These are phyloP conservation scores for Apophysomyces elegans DNA, from an alignment of 371 early-diverging fungal species.

Conservation along the genomic window DNA sequence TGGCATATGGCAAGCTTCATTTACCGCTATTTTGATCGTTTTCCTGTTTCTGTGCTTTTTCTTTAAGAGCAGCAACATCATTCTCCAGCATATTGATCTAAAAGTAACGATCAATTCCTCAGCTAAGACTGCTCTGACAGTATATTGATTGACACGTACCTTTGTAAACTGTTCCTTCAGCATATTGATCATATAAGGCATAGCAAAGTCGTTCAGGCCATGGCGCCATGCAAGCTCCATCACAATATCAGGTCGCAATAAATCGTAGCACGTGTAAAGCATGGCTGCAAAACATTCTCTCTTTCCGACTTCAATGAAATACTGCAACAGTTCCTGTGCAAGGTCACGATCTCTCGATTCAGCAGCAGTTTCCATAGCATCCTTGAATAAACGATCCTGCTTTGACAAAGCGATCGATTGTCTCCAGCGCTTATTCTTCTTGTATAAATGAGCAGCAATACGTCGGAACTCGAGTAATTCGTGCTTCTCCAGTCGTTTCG, in stretches of 20 bases:
- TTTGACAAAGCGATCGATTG: slow-evolving; percentile 94
- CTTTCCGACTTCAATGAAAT: slow-evolving; percentile 89
- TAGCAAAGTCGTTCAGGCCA: slow-evolving; percentile 86
- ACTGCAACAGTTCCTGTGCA: slow-evolving; percentile 91
- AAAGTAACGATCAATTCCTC: neutral
- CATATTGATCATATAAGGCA: slow-evolving; percentile 95
- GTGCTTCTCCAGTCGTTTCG: slow-evolving; percentile 91
- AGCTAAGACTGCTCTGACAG: neutral
- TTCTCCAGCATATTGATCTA: neutral
- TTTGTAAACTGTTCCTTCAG: slow-evolving; percentile 80
- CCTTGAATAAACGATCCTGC: slow-evolving; percentile 94
- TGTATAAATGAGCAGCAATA: slow-evolving; percentile 94
- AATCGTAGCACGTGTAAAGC: slow-evolving; percentile 91
- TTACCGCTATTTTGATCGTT: slow-evolving; percentile 28
- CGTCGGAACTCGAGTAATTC: slow-evolving; percentile 96
- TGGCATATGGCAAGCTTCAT: slow-evolving; percentile 4
- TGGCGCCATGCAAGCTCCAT: slow-evolving; percentile 95
- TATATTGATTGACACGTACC: slow-evolving; percentile 33
- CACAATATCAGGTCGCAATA: slow-evolving; percentile 91
- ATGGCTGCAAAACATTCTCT: slow-evolving; percentile 94
- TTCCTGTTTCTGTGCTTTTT: slow-evolving; percentile 7
- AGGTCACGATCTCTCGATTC: slow-evolving; percentile 84
- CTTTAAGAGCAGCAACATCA: neutral
- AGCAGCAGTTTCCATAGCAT: slow-evolving; percentile 97
- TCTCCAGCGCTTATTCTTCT: slow-evolving; percentile 92